These are phyloP conservation scores for Hypoxylon sp. DNA, from an alignment of 2,329 filamentous ascomycete species.

Conservation along the genomic window DNA sequence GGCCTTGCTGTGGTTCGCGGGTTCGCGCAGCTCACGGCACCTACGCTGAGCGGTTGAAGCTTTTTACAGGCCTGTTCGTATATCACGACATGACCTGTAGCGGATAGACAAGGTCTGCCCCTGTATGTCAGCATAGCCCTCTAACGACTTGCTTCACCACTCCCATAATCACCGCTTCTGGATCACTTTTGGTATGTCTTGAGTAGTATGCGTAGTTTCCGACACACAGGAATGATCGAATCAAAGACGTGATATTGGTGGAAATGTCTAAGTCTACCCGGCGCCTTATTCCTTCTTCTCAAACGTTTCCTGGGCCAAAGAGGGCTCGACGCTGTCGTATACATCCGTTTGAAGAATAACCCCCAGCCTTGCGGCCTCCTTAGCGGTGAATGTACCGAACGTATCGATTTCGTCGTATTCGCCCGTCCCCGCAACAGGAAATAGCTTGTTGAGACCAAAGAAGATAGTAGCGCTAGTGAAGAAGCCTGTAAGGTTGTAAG, in stretches of 20 bases:
- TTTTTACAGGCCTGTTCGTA: too few relatives aligned
- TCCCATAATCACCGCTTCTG: too few relatives aligned
- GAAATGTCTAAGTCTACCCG: background rate
- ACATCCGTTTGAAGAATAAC: conserved; percentile 40
- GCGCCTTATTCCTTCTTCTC: conserved; percentile 32
- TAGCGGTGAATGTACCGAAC: conserved; percentile 54
- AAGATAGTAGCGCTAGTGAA: conserved; percentile 46
- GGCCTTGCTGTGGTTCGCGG: too few relatives aligned
- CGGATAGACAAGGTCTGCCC: too few relatives aligned
- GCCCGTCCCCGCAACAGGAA: conserved; percentile 50
- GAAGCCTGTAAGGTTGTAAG: conserved; percentile 44
- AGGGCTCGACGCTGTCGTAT: conserved; percentile 19
- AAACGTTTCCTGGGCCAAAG: conserved; percentile 23
- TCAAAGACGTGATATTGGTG: background rate
- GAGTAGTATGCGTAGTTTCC: too few relatives aligned
- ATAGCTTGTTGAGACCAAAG: conserved; percentile 48
- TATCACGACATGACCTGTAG: too few relatives aligned
- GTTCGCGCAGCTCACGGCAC: too few relatives aligned
- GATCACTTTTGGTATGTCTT: too few relatives aligned
- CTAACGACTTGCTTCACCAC: too few relatives aligned
- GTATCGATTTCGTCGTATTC: conserved; percentile 54
- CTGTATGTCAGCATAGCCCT: too few relatives aligned
- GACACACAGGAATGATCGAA: too few relatives aligned
- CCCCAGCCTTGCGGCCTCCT: conserved; percentile 52
- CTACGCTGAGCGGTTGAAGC: too few relatives aligned